Evolutionary conservation across 2,329 filamentous ascomycete genomes (phyloP).

Genomic region (Aspergillus spinulosporus): DNA sequence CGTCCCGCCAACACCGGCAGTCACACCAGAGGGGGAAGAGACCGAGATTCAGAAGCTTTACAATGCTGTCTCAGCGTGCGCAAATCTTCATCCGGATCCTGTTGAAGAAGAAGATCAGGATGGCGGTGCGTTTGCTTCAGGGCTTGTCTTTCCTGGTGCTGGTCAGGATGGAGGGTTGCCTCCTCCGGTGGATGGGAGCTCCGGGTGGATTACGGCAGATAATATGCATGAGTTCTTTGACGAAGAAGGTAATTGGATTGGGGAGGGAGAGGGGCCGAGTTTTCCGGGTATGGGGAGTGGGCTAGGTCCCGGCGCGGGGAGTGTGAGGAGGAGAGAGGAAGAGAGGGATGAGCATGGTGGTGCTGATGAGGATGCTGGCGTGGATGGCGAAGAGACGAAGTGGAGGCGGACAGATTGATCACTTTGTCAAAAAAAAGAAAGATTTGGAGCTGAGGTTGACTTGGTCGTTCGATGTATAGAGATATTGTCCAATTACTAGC

Average conservation of each 20-base stretch:
- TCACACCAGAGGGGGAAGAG: constrained; percentile 28
- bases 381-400: constrained; percentile 47
- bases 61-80: constrained; percentile 49
- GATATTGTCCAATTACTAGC: neutral
- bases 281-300: constrained; percentile 53
- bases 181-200: constrained; percentile 50
- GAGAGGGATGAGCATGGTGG: constrained; percentile 42
- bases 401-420: constrained; percentile 53
- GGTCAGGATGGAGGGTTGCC: constrained; percentile 42
- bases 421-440: neutral
- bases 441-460: neutral
- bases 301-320: constrained; percentile 62
- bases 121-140: constrained; percentile 35
- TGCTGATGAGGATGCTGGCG: constrained; percentile 20
- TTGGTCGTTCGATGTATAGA: too few relatives aligned
- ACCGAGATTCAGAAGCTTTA: constrained; percentile 45
- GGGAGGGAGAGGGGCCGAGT: constrained; percentile 47
- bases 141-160: constrained; percentile 38
- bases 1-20: constrained; percentile 32
- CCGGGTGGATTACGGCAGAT: constrained; percentile 73
- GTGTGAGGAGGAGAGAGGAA: constrained; percentile 61
- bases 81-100: constrained; percentile 51
- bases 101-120: constrained; percentile 28
- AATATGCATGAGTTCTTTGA: constrained; percentile 86
- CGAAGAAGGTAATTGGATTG: constrained; percentile 75